phyloP scores from a whole-genome alignment of 1,284 basidiomycete species.

The Flammula alnicola region DNA sequence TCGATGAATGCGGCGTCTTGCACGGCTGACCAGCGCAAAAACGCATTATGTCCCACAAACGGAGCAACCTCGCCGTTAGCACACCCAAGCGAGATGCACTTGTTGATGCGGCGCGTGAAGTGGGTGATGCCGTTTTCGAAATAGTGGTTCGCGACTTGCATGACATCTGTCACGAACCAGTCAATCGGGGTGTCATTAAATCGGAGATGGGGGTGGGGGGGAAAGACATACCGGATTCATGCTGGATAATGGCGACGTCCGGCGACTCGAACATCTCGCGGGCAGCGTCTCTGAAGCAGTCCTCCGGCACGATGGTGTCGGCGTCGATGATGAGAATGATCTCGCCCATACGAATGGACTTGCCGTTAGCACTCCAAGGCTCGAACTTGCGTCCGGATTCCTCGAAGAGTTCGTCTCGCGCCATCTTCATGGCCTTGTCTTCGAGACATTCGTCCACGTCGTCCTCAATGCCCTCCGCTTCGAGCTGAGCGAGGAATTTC shows the following conservation, averaged over 20 bases:
- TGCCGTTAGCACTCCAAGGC: conserved; percentile 72
- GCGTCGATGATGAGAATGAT: conserved; percentile 80
- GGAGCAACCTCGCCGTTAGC: conserved; percentile 85
- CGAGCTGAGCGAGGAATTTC: conserved; percentile 60
- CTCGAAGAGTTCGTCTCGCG: conserved; percentile 65
- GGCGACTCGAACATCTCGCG: conserved; percentile 79
- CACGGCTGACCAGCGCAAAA: conserved; percentile 84
- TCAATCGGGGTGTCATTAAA: not conserved
- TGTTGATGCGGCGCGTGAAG: conserved; percentile 83
- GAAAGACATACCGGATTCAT: conserved; percentile 63
- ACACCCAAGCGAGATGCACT: conserved; percentile 75
- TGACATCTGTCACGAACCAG: conserved; percentile 56
- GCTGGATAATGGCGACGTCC: conserved; percentile 84
- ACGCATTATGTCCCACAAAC: conserved; percentile 90
- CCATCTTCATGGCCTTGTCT: conserved; percentile 66
- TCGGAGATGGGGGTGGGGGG: not conserved
- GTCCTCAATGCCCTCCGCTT: conserved; percentile 46
- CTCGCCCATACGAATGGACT: conserved; percentile 65
- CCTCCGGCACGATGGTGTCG: conserved; percentile 84
- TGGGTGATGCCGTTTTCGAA: conserved; percentile 87
- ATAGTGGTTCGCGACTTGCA: conserved; percentile 86
- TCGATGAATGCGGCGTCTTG: conserved; percentile 83
- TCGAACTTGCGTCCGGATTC: conserved; percentile 57
- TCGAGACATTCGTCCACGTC: conserved; percentile 56
- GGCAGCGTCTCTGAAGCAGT: conserved; percentile 84